A percentile compares a stretch with the other conserved stretches of the same genome.
These are phyloP conservation scores for Cucumis cinereus DNA, from an alignment of 306 rosid species.

Conservation along the genomic window DNA sequence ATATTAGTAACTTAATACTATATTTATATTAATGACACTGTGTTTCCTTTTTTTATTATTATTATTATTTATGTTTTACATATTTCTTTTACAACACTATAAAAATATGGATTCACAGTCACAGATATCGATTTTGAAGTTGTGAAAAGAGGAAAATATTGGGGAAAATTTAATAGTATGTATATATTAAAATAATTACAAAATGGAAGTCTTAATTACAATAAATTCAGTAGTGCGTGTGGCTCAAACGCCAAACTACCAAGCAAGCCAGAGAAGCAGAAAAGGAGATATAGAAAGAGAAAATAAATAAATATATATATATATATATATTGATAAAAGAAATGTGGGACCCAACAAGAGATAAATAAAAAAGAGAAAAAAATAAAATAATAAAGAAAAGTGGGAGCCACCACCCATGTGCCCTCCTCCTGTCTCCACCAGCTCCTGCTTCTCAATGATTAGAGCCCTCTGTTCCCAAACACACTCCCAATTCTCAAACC, in stretches of 20 bases:
- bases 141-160: no score
- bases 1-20: no score
- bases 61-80: no score
- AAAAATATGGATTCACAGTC: no score
- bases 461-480: constrained; percentile 23
- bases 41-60: no score
- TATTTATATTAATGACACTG: no score
- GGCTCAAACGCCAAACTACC: background rate
- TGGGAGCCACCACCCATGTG: constrained; percentile 59
- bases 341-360: background rate
- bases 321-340: no score
- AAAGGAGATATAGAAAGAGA: background rate
- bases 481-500: constrained; percentile 8
- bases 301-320: background rate
- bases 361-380: background rate
- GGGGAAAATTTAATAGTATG: no score
- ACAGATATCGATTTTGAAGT: no score
- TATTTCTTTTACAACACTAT: no score
- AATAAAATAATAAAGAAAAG: background rate
- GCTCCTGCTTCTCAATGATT: constrained; percentile 95
- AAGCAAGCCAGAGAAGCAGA: background rate
- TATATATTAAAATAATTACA: no score
- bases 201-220: no score
- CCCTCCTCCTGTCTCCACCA: constrained; percentile 96
- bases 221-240: background rate